A percentile compares a stretch with the other conserved stretches of the same genome.
These are phyloP conservation scores for Populus hybrid DNA, from an alignment of 441 rosid species.

Conservation along the genomic window DNA sequence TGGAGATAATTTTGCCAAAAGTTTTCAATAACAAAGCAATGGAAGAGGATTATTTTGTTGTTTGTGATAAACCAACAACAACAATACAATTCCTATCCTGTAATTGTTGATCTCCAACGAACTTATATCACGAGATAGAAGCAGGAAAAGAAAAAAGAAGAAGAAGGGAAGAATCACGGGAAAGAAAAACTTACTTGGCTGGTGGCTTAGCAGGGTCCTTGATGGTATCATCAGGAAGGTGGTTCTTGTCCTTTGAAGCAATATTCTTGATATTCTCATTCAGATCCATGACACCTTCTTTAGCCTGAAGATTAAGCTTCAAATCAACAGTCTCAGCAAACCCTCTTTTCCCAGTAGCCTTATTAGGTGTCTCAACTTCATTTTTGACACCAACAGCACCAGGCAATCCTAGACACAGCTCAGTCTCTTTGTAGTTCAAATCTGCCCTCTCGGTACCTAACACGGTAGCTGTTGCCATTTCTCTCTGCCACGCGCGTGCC, in stretches of 20 bases:
- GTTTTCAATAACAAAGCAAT: not conserved
- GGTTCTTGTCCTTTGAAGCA: slow-evolving; percentile 33
- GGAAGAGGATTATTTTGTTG: not conserved
- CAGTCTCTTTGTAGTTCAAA: slow-evolving; percentile 70
- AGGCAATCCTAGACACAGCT: slow-evolving; percentile 88
- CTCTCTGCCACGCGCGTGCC: slow-evolving; percentile 14
- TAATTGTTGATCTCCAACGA: not conserved
- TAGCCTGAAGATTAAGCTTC: slow-evolving; percentile 70
- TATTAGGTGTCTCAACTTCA: slow-evolving; percentile 39
- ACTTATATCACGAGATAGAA: not conserved
- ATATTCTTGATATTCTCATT: slow-evolving; percentile 28
- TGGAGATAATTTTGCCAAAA: not conserved
- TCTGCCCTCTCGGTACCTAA: slow-evolving; percentile 20
- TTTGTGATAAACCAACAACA: not conserved
- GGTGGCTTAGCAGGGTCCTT: slow-evolving; percentile 67
- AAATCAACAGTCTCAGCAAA: slow-evolving; percentile 82
- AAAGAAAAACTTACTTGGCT: slow-evolving; percentile 52
- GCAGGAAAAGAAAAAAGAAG: not conserved
- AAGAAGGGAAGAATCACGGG: not conserved
- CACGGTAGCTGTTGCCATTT: slow-evolving; percentile 24
- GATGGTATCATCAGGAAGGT: slow-evolving; percentile 28
- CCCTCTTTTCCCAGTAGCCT: slow-evolving; percentile 70
- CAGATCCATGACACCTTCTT: slow-evolving; percentile 48
- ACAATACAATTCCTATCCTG: not conserved
- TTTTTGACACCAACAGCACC: slow-evolving; percentile 53